Evolutionary conservation across 768 basidiomycete species (phyloP).

Genomic region (Boletus sp.): DNA sequence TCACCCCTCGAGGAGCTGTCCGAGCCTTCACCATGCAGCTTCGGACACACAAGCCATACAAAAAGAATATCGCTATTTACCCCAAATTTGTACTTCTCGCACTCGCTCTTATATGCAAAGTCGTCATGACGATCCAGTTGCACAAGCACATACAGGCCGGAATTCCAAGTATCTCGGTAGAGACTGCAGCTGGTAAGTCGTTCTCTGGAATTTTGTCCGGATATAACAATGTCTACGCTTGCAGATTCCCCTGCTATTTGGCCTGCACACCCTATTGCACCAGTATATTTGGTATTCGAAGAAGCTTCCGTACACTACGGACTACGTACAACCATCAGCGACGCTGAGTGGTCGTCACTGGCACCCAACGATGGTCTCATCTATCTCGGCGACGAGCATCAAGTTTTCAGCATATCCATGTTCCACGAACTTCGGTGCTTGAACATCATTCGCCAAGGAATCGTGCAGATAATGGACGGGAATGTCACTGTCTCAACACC

Average conservation of each 20-base stretch:
- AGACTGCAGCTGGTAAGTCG: neutral
- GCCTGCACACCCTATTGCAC: neutral
- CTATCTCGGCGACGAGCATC: neutral
- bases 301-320: neutral
- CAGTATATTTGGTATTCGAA: neutral
- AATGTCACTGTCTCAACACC: neutral
- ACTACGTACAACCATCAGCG: neutral
- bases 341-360: neutral
- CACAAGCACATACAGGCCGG: neutral
- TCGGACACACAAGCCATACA: no score
- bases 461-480: neutral
- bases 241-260: neutral
- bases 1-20: neutral
- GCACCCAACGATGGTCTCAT: neutral
- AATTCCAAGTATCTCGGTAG: neutral
- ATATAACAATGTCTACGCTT: neutral
- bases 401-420: slow-evolving; percentile 1
- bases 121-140: neutral
- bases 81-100: neutral
- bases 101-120: neutral
- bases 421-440: slow-evolving; percentile 3
- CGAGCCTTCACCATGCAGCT: neutral
- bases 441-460: neutral
- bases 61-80: neutral
- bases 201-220: neutral